Percentiles rank a stretch among this genome's conserved stretches.
phyloP scores from a whole-genome alignment of 106 monocot species.

The Dioscorea alata region DNA sequence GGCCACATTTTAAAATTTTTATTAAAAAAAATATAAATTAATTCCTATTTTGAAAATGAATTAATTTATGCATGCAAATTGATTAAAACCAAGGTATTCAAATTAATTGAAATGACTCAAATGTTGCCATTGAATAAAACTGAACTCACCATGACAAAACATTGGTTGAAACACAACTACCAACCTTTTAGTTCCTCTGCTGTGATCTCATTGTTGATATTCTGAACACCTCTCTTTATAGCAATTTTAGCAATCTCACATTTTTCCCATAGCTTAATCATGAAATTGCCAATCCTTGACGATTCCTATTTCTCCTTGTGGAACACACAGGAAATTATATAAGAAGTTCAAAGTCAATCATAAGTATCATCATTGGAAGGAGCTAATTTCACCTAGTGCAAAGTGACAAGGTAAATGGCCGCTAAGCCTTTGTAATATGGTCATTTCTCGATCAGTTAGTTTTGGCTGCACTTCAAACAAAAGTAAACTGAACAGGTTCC shows the following conservation, averaged over 20 bases:
- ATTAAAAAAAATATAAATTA: too few species aligned
- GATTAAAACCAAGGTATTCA: too few species aligned
- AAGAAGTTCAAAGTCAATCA: neutral
- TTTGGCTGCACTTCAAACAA: conserved; percentile 79
- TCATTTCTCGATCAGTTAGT: conserved; percentile 84
- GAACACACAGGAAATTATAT: neutral
- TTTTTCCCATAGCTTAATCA: conserved; percentile 94
- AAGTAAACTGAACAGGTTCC: conserved; percentile 87
- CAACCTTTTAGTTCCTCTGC: conserved; percentile 85
- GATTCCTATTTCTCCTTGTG: conserved; percentile 84
- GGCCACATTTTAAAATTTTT: too few species aligned
- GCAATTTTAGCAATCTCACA: conserved; percentile 98
- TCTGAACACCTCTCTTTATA: conserved; percentile 76
- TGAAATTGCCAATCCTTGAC: conserved; percentile 80
- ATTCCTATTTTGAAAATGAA: too few species aligned
- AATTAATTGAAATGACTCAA: too few species aligned
- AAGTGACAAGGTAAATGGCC: conserved; percentile 83
- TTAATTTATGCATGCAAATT: too few species aligned
- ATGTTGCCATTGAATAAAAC: too few species aligned
- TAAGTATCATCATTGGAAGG: neutral
- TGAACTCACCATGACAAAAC: too few species aligned
- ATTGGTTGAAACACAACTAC: conserved; percentile 3
- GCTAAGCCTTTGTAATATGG: conserved; percentile 75
- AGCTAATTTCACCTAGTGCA: conserved; percentile 54
- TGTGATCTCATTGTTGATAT: conserved; percentile 72